A percentile compares a stretch with the other conserved stretches of the same genome.
phyloP scores from a whole-genome alignment of 106 monocot species.

The Dioscorea dumetorum region DNA sequence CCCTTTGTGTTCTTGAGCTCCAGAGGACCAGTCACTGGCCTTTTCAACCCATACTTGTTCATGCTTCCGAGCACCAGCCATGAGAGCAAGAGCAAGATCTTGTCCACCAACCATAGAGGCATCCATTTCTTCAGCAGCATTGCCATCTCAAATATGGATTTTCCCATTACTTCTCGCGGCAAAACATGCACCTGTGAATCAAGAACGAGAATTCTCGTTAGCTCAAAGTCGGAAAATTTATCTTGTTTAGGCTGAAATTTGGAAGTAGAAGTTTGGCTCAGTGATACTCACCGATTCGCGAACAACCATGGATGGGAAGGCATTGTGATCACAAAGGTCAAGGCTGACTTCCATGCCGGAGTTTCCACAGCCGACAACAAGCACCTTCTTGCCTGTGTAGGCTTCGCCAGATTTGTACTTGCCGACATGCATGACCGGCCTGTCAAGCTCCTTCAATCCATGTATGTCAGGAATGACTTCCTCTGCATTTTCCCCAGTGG shows the following conservation, averaged over 20 bases:
- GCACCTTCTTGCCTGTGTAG: conserved; percentile 31
- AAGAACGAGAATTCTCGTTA: neutral
- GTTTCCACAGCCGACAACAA: conserved; percentile 34
- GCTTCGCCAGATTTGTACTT: conserved; percentile 45
- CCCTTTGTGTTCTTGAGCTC: conserved; percentile 37
- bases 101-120: conserved; percentile 44
- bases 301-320: conserved; percentile 43
- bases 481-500: conserved; percentile 64
- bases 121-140: conserved; percentile 37
- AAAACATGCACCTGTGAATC: conserved; percentile 29
- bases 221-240: neutral
- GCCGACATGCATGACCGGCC: conserved; percentile 25
- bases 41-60: conserved; percentile 17
- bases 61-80: conserved; percentile 36
- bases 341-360: conserved; percentile 34
- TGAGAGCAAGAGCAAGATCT: conserved; percentile 25
- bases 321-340: conserved; percentile 48
- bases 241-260: neutral
- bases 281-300: conserved; percentile 20
- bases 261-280: neutral
- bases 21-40: conserved; percentile 27
- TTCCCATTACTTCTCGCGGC: conserved; percentile 35
- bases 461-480: conserved; percentile 39
- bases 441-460: conserved; percentile 23
- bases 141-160: conserved; percentile 37